phyloP scores from a whole-genome alignment of 2,329 filamentous ascomycete genomes.

The Incumbomyces delicatus region DNA sequence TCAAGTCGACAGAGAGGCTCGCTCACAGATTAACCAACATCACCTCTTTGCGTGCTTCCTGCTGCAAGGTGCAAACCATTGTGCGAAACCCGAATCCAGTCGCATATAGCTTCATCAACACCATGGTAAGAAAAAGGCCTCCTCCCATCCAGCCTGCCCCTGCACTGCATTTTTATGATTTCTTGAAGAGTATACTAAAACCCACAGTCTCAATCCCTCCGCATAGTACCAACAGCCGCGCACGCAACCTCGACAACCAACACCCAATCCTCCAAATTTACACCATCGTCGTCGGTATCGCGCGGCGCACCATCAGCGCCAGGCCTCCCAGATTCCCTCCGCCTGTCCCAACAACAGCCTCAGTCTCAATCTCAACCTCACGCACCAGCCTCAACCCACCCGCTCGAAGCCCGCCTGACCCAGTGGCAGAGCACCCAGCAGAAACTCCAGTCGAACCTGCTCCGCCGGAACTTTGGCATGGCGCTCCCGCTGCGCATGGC shows the following conservation, averaged over 20 bases:
- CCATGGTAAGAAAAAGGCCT: too few species aligned
- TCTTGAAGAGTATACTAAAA: too few species aligned
- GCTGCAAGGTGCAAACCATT: too few species aligned
- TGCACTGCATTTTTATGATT: too few species aligned
- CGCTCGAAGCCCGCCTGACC: conserved; percentile 80
- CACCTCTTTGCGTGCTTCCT: too few species aligned
- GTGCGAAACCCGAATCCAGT: too few species aligned
- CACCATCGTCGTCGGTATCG: conserved; percentile 29
- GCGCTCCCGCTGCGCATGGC: conserved; percentile 83
- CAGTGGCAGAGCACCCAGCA: conserved; percentile 89
- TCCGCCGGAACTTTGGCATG: conserved; percentile 81
- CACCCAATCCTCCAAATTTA: conserved; percentile 43
- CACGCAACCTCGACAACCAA: conserved; percentile 60
- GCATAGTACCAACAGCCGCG: conserved; percentile 65
- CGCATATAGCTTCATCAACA: too few species aligned
- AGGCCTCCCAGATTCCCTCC: conserved; percentile 86
- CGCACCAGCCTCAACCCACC: conserved; percentile 45
- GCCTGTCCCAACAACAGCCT: conserved; percentile 49
- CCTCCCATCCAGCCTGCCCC: too few species aligned
- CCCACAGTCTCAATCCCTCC: conserved; percentile 57
- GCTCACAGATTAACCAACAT: too few species aligned
- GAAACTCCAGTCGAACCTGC: conserved; percentile 72
- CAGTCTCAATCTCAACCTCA: conserved; percentile 40
- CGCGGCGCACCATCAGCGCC: conserved; percentile 79
- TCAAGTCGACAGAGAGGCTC: too few species aligned